Evolutionary conservation across 2,329 filamentous ascomycete genomes (phyloP), one percentile per base, ranked within the genome.

Genomic region (Colletotrichum sp.): DNA sequence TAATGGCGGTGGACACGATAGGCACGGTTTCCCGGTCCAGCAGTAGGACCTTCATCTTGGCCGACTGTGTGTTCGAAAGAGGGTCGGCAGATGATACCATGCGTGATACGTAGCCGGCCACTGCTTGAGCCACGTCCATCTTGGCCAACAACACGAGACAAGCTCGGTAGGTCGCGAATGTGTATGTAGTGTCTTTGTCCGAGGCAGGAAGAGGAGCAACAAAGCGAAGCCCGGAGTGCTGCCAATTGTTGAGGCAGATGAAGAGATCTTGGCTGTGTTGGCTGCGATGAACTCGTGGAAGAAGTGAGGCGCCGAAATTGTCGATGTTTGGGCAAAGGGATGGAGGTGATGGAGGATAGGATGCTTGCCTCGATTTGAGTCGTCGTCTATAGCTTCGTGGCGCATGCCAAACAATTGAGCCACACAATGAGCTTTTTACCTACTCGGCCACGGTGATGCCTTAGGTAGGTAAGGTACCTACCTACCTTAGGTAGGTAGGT

Each of bases 31-130:
- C 97, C 86, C 92, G 94, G 85, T 99, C 97, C 80, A 99, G 89
- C 78, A 99, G 88, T 73, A 99, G 88, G 76, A 98, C 97, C 92
- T 99, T 99, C 97, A 99, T 99, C 89, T 98, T 98, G 56, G 95
- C 91, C 27, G 95, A 93, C 66, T 93, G 89, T 60, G 92, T 90
- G 76, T 91, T 91, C 58, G 89, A 86, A 66, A 92, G 89, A 82
- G 88, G 89, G 86, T 98, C 96, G 82, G 95, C 95, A 78, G 92
- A 92, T 79, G 95, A 94, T 84, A 98, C 93, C 92, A 99, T 98
- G 91, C 96, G 98, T 84, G 94, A 94, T 89, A 99, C 94, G 89
- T 99, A 99, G 87, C 95, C 94, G 81, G 96, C 94, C 83, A 98
- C 93, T 79, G 96, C 95, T 84, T 97, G 94, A 77, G 97, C 94